Conservation (phyloP, 2,329 filamentous ascomycete species). For the Hawksworthiomyces lignivorus region DNA sequence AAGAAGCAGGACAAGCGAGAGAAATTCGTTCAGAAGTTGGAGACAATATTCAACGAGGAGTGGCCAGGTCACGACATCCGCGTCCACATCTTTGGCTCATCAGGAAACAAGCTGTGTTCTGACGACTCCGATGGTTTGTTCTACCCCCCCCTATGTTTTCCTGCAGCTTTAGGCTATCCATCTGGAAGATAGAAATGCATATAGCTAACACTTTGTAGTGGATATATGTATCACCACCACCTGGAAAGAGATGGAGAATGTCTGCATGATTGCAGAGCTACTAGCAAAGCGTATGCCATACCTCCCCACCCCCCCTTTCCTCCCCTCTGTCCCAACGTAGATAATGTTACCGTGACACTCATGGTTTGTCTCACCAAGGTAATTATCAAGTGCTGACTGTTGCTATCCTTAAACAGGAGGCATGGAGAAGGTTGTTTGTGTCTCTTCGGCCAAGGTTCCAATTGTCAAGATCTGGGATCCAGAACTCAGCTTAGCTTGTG, state of each 20-base stretch:
- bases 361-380: no score
- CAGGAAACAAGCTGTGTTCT: conserved; percentile 88
- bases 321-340: no score
- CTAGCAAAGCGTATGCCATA: conserved; percentile 67
- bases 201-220: conserved; percentile 56
- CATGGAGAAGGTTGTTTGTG: conserved; percentile 94
- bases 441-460: conserved; percentile 89
- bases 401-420: conserved; percentile 50
- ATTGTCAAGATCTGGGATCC: conserved; percentile 99
- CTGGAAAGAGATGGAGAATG: conserved; percentile 78
- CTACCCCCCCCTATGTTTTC: not conserved
- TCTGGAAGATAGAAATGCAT: no score
- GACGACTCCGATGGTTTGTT: conserved; percentile 87
- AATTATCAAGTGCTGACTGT: conserved; percentile 7
- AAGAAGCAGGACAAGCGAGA: conserved; percentile 70
- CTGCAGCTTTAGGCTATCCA: no score
- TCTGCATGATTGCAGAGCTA: conserved; percentile 83
- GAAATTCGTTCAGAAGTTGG: conserved; percentile 77
- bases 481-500: conserved; percentile 78
- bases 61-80: conserved; percentile 88
- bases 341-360: no score
- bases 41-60: conserved; percentile 77
- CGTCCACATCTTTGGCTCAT: conserved; percentile 95
- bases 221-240: conserved; percentile 96
- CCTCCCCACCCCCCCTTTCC: not conserved